These are phyloP conservation scores for Coemansia sp. DNA, from an alignment of 371 early-diverging fungal genomes.

Conservation along the genomic window DNA sequence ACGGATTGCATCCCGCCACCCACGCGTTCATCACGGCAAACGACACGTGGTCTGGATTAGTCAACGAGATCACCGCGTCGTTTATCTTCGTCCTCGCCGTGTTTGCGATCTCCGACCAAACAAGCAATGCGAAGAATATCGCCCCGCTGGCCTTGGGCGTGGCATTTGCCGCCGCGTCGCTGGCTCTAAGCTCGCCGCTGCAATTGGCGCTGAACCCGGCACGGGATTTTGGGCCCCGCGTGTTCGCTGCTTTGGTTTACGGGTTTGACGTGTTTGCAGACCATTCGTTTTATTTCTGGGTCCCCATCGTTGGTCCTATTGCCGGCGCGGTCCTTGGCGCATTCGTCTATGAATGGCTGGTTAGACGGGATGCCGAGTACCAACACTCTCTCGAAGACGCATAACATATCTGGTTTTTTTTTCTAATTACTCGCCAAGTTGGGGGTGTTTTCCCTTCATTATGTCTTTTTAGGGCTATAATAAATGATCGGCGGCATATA, in stretches of 20 bases:
- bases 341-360: slow-evolving; percentile 55
- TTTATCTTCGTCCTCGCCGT: slow-evolving; percentile 65
- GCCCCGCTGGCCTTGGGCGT: slow-evolving; percentile 58
- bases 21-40: slow-evolving; percentile 28
- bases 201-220: slow-evolving; percentile 77
- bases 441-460: no score
- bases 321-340: slow-evolving; percentile 67
- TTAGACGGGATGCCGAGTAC: slow-evolving; percentile 41
- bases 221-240: slow-evolving; percentile 79
- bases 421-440: no score
- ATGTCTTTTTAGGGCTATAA: no score
- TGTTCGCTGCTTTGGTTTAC: slow-evolving; percentile 74
- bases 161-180: slow-evolving; percentile 60
- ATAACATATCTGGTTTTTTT: no score
- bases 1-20: slow-evolving; percentile 29
- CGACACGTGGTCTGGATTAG: slow-evolving; percentile 42
- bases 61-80: slow-evolving; percentile 72
- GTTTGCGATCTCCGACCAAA: slow-evolving; percentile 66
- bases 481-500: no score
- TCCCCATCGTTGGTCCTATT: slow-evolving; percentile 75
- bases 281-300: slow-evolving; percentile 63
- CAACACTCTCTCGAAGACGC: slow-evolving; percentile 35
- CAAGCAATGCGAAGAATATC: slow-evolving; percentile 55
- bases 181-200: slow-evolving; percentile 64
- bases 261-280: slow-evolving; percentile 65